Conservation (phyloP, 768 basidiomycete species). For the Suillus alpinus region DNA sequence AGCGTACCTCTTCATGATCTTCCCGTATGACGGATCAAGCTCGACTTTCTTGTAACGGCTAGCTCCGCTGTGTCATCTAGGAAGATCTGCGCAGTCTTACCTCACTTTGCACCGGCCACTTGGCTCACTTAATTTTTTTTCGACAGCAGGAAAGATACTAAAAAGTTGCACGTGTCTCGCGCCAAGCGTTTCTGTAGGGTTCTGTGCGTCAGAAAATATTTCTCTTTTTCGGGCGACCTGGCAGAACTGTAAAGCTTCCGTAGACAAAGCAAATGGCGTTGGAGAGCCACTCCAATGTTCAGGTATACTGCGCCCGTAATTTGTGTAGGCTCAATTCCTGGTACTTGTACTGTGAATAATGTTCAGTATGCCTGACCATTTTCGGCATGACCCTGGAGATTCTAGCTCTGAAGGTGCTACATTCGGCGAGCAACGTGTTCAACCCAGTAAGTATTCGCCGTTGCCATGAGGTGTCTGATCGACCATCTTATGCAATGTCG, state of each 20-base stretch:
- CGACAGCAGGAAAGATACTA: neutral
- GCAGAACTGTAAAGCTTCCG: neutral
- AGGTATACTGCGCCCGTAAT: neutral
- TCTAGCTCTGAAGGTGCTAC: neutral
- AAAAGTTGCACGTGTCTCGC: neutral
- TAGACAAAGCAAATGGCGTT: neutral
- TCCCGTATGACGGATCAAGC: neutral
- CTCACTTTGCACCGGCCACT: neutral
- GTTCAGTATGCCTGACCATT: neutral
- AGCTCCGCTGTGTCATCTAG: neutral
- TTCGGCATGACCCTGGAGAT: neutral
- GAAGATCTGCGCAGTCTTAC: neutral
- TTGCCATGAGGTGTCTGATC: slow-evolving; percentile 3
- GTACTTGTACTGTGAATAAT: neutral
- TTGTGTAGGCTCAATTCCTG: too few relatives aligned
- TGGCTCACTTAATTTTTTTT: neutral
- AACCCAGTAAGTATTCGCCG: slow-evolving; percentile 2
- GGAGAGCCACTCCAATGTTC: neutral
- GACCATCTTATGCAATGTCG: neutral
- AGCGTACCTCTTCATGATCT: neutral
- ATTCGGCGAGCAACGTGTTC: slow-evolving; percentile 4
- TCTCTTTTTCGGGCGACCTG: neutral
- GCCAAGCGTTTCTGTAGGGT: neutral
- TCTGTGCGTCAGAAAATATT: neutral
- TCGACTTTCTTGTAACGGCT: neutral